Evolutionary conservation across 2,329 filamentous ascomycete genomes (phyloP).

Genomic region (Piedraia hortae): DNA sequence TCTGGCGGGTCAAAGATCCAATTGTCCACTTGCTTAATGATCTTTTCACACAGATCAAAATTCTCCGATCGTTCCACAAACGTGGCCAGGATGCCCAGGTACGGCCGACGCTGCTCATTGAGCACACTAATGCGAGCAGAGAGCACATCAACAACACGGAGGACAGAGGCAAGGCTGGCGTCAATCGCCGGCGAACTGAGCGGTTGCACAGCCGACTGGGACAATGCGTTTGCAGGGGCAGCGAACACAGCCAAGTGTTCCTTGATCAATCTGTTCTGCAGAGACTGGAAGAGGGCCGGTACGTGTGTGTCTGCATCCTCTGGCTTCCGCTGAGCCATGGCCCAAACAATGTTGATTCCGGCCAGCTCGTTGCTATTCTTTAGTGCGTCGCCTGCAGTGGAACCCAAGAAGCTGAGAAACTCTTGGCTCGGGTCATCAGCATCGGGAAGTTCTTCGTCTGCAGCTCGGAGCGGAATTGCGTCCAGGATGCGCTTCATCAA

Average conservation of each 20-base stretch:
- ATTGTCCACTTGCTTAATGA: conserved; percentile 71
- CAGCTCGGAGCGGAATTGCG: conserved; percentile 53
- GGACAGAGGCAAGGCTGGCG: conserved; percentile 63
- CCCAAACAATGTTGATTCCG: conserved; percentile 83
- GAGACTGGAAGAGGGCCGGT: conserved; percentile 63
- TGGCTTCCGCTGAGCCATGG: conserved; percentile 58
- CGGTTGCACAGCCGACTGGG: conserved; percentile 25
- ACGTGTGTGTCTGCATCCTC: conserved; percentile 79
- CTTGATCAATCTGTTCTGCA: conserved; percentile 73
- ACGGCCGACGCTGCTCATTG: conserved; percentile 71
- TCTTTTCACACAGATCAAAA: conserved; percentile 65
- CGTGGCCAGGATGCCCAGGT: conserved; percentile 80
- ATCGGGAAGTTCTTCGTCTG: conserved; percentile 43
- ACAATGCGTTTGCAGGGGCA: conserved; percentile 16
- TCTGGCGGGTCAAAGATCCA: conserved; percentile 95
- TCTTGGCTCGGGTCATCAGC: conserved; percentile 53
- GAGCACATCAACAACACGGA: conserved; percentile 84
- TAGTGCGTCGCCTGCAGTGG: conserved; percentile 68
- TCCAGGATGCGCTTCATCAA: conserved; percentile 63
- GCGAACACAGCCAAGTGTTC: conserved; percentile 64
- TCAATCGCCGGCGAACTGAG: conserved; percentile 67
- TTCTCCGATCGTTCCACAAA: conserved; percentile 88
- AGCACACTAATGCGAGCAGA: conserved; percentile 78
- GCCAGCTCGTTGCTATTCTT: conserved; percentile 49
- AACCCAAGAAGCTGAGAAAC: conserved; percentile 58